Base-by-base conservation (phyloP, 306 rosid genomes). In the Rosa persica region DNA sequence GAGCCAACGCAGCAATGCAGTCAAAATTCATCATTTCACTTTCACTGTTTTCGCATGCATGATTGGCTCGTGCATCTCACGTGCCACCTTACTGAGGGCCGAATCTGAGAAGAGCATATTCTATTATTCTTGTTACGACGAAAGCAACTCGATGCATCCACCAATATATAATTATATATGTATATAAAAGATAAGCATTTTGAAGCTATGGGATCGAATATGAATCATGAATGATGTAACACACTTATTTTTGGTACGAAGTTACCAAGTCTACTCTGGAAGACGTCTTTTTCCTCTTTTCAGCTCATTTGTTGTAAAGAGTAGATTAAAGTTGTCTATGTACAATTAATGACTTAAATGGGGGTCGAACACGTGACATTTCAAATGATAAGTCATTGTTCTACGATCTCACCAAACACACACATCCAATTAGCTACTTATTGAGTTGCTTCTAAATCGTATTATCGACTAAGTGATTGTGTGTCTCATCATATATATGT, bases 51-150 rank as follows among this genome's bases (percentile, higher is more conserved):
- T 54, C 12, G 20, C 61, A 22, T 2, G 60, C 62, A 52, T 52
- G 75, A 16, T 16, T 6, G 54, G 69, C 77, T 47, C 77, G 79
- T 74, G 81, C 62, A 13, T 34, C 7, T 4, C 81, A 52, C 83
- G 65, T 58, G 87, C 60, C 38, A 27, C 1, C 65, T 22, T 3
- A 15, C 6, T 4, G 3, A 12, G 76, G 48, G 79, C 74, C 70
- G 88, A 85, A 87, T 85, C 80, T 77, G 34, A 25, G 0, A 36
- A 40, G 1, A 51, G 89, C 82, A 89, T 85, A 89, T 87, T 79
- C 93, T n/a, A n/a, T n/a, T n/a, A n/a, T n/a, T n/a, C n/a, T n/a
- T n/a, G n/a, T n/a, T n/a, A n/a, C n/a, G n/a, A n/a, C n/a, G n/a
- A n/a, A 74, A 48, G 57, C 73, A 27, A 46, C 72, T 49, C 36